Evolutionary conservation across 2,329 filamentous ascomycete species (phyloP), one percentile per base, ranked within the genome.

Genomic region (Penicillium corylophilum): DNA sequence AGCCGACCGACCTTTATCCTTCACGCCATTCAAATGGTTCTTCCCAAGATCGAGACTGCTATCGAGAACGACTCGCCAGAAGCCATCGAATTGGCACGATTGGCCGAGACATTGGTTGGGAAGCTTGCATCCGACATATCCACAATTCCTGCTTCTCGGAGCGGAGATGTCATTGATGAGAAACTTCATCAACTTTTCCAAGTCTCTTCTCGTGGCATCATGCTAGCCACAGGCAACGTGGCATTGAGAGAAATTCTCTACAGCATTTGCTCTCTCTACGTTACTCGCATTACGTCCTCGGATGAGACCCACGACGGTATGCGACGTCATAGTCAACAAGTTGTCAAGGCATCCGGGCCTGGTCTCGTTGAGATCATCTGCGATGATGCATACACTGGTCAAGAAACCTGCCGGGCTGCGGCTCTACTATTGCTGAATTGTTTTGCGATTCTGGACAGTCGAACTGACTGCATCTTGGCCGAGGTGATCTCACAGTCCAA

Each of bases 131-230:
- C 68, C 26, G 67, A 68, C 35, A 56, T 65, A 18, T 61, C 70
- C 13, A 66, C 63, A 20, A 56, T 73, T 26, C 75, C 76, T 46
- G 71, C 73, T 57, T 75, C 73, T 12, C 68, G 71, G 42, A 77
- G 75, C 47, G 79, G 87, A 31, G 90, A 90, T 67, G 79, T 93
- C 23, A 85, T 94, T 29, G 89, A 90, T 66, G 93, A 97, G 68
- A 90, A 94, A 65, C 80, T 97, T 0, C 92, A 91, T 66, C 88
- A 96, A 66, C 82, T 97, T 4, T 96, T 99, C 78, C 89, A 95
- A 56, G 83, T 90, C 35, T 92, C 89, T 55, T 78, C 96, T 13
- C 82, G 86, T 61, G 90, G 90, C 5, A 87, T 95, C 48, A 84
- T 86, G 58, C 85, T 88, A 55, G 86, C 88, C 65, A 81, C 85